Evolutionary conservation across 2,329 filamentous ascomycete species (phyloP), one percentile per base, ranked within the genome.

Genomic region (Cordyceps cateniannulata): DNA sequence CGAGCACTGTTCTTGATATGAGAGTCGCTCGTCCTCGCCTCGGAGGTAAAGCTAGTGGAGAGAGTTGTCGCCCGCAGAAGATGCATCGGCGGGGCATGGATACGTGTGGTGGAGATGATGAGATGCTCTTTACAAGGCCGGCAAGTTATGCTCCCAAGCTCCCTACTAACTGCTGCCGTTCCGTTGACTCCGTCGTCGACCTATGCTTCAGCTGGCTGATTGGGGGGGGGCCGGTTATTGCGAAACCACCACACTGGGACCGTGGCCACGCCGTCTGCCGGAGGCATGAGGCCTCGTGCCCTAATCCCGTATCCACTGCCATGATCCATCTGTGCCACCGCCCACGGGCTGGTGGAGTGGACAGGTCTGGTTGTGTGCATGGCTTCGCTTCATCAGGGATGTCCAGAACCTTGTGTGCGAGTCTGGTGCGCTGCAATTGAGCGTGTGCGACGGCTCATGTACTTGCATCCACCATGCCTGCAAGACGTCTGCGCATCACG

Each of bases 301-400:
- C 69, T 70, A 70, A 69, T 63, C 62, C 51, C 64, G 62, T 63
- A 64, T 66, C 67, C 69, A 70, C 69, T 66, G 54, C 38, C 52
- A 40, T 62, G 47, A 58, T 56, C 53, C 57, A 45, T 59, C 27
- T 47, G 48, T 59, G 57, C 57, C 57, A 59, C 57, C 49, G 56
- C 53, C 53, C 53, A 51, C 35, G 47, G 57, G 25, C 38, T 35
- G 40, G 49, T 59, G 57, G 57, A 53, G 57, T n/a, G 40, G 29
- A 38, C 49, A 22, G 14, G 44, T 20, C 47, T 42, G 32, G 29
- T 42, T 27, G 38, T 20, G 38, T 45, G 38, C 48, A 59, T 59
- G 48, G 44, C 40, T 45, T 44, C 25, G 20, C 48, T 52, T 48
- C 49, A 52, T 48, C 49, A 52, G 27, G 57, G 56, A 51, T 51